Evolutionary conservation across 805 yeast genomes (phyloP).

Genomic region (Brettanomyces sp.): DNA sequence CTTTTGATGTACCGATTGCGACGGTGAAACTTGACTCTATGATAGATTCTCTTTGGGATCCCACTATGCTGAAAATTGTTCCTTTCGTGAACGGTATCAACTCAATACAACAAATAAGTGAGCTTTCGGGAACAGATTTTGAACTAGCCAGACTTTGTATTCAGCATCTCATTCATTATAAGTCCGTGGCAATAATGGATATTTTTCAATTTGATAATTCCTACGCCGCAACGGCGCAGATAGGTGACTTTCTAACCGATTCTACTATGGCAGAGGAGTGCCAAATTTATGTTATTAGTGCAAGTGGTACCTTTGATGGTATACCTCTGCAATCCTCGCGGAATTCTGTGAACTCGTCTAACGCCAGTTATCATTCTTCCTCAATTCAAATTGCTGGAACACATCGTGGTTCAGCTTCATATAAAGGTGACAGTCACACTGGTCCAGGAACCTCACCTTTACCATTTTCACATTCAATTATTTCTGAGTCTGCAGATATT

Average conservation of each 20-base stretch:
- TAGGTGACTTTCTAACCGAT: conserved; percentile 59
- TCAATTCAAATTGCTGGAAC: not conserved
- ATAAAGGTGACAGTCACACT: not conserved
- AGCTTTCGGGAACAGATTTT: conserved; percentile 73
- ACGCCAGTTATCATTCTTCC: conserved; percentile 11
- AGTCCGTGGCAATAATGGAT: conserved; percentile 74
- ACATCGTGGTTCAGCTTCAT: not conserved
- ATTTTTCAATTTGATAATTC: conserved; percentile 82
- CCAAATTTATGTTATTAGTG: conserved; percentile 63
- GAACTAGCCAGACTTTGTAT: conserved; percentile 75
- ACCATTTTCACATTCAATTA: not conserved
- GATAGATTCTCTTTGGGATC: conserved; percentile 93
- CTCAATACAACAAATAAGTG: conserved; percentile 67
- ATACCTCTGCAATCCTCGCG: conserved; percentile 26
- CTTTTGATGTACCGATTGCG: conserved; percentile 88
- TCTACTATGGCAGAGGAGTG: conserved; percentile 69
- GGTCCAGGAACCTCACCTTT: conserved; percentile 1
- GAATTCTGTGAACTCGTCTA: conserved; percentile 16
- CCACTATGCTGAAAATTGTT: conserved; percentile 81
- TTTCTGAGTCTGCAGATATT: not conserved
- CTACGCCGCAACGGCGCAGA: conserved; percentile 79
- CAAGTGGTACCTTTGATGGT: conserved; percentile 25
- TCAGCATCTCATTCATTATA: conserved; percentile 84
- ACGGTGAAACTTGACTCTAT: conserved; percentile 64
- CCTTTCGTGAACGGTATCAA: conserved; percentile 87